Percentiles rank a stretch among this genome's conserved stretches.
Evolutionary conservation across 202 grass and related monocot species (phyloP).

Genomic region (Eragrostis tef): DNA sequence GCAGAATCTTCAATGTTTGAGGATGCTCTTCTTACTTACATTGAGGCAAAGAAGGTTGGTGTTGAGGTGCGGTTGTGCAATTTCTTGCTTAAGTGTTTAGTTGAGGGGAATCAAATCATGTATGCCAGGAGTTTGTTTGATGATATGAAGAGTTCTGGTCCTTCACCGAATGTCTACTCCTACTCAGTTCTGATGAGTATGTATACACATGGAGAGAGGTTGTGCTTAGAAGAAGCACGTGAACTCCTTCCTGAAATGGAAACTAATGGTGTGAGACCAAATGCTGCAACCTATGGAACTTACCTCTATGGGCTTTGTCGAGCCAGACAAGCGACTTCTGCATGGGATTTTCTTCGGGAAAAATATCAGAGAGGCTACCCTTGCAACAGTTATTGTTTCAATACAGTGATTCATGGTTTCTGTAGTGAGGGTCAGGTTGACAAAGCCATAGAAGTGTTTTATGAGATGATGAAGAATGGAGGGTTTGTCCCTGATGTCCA

Average conservation of each 20-base stretch:
- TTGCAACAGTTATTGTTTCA: conserved; percentile 75
- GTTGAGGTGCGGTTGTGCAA: conserved; percentile 62
- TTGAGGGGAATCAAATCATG: conserved; percentile 49
- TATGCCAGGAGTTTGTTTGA: conserved; percentile 64
- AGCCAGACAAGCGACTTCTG: conserved; percentile 51
- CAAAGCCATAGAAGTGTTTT: conserved; percentile 57
- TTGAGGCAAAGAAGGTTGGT: conserved; percentile 64
- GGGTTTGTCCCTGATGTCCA: conserved; percentile 63
- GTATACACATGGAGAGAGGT: conserved; percentile 60
- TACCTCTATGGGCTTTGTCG: conserved; percentile 75
- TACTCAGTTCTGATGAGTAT: conserved; percentile 79
- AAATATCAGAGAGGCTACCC: conserved; percentile 52
- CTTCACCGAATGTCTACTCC: conserved; percentile 74
- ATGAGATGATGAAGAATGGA: conserved; percentile 64
- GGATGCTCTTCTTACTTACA: conserved; percentile 63
- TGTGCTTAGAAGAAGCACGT: conserved; percentile 59
- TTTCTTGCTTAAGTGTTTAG: conserved; percentile 70
- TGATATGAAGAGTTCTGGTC: conserved; percentile 64
- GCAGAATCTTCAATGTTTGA: conserved; percentile 55
- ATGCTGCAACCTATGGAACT: conserved; percentile 64
- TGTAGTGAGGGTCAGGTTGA: conserved; percentile 53
- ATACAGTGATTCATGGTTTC: conserved; percentile 82
- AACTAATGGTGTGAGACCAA: conserved; percentile 54
- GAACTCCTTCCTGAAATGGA: conserved; percentile 74
- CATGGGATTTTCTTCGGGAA: conserved; percentile 66